Evolutionary conservation across 306 rosid genomes (phyloP), one percentile per base, ranked within the genome.

Genomic region (Lagenaria siceraria): DNA sequence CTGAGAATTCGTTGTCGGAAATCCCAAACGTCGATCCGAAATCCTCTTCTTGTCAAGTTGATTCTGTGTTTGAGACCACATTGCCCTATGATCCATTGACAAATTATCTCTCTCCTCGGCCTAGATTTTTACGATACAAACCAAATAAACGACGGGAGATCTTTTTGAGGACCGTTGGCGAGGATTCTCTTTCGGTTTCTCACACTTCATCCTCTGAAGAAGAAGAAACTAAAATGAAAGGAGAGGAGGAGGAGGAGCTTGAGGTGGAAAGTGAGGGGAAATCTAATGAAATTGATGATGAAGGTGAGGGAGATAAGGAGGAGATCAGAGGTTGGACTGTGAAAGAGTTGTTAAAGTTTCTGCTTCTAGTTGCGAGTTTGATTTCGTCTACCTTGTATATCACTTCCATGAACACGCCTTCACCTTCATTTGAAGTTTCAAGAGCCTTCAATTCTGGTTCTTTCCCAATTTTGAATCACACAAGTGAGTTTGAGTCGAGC

Each of bases 21-120:
- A 11, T 36, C 52, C 14, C 77, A 4, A 43, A 17, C 69, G n/a
- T 43, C n/a, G 84, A 66, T 58, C 70, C 53, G 27, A 71, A 61
- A 7, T 9, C 42, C 42, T 38, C 42, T 38, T 38, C 42, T 38
- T 38, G 42, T 38, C 9, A 7, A 38, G 42, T 42, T 6, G 49
- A 36, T 36, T 42, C 33, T 22, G 74, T 4, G 6, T 46, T 46
- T 46, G 14, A 69, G 40, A 25, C 69, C n/a, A 6, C 25, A 64
- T 27, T 74, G 18, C 87, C 85, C 19, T 87, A 83, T 60, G 87
- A 87, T 66, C 88, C 88, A 2, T n/a, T 80, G 27, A 84, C 77
- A 1, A 85, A 85, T 70, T 87, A 73, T 49, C 84, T 81, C 38
- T 83, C 90, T 77, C 87, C 88, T 17, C 79, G 90, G 49, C 90